Evolutionary conservation across 1,284 basidiomycete species (phyloP), one percentile per base, ranked within the genome.

Genomic region (Trichosporon sp.): DNA sequence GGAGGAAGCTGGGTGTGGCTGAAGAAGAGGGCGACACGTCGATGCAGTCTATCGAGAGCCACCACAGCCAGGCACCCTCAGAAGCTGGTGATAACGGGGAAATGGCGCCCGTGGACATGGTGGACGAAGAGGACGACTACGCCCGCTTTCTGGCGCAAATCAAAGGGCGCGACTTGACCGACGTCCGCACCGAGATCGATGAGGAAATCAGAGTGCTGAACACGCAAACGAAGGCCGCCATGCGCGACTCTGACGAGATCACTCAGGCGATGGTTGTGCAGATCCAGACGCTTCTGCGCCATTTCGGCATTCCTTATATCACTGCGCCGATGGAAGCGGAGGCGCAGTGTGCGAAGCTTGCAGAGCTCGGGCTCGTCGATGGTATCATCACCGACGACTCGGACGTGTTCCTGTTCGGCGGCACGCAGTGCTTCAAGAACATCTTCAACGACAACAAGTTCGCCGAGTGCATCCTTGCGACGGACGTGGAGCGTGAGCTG

Each of bases 381-480:
- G 97, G 97, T 0, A 92, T 99, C 74, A 99, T 99, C 81, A 99
- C 97, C 0, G 97, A 99, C 82, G 97, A 99, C 83, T 97, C 94
- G 18, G 97, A 99, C 78, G 95, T 99, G 38, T 99, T 99, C 83
- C 89, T 99, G 60, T 99, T 99, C 75, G 96, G 97, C 34, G 96
- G 92, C 18, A 85, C 88, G 70, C 89, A 93, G 31, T 93, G 99
- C 56, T 98, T 92, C 87, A 97, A 97, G 84, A 98, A 99, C 82
- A 97, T 99, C 91, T 99, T 99, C 86, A 98, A 98, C 83, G 94
- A 98, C 84, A 92, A 92, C 70, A 98, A 98, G 86, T 97, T 93
- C 9, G 96, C 98, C 69, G 96, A 99, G 82, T 95, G 94, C 78
- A 99, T 97, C 84, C 84, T 97, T 38, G 85, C 90, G 6, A 84